Evolutionary conservation across 129 eudicot genomes (phyloP).

Genomic region (Gnaphalium uliginosum): DNA sequence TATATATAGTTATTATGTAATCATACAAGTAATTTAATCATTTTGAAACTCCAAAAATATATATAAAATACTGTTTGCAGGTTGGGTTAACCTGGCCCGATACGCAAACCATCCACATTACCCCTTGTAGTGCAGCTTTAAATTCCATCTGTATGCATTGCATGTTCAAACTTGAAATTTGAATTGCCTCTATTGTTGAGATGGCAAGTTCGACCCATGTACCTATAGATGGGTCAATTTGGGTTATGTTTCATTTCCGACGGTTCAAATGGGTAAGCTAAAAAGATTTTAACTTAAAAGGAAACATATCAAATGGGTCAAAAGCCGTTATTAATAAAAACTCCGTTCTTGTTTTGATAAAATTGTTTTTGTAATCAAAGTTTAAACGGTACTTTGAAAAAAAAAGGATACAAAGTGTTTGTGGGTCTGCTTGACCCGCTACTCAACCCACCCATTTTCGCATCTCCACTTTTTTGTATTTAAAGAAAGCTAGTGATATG

Average conservation of each 20-base stretch:
- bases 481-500: not conserved
- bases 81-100: not conserved
- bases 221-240: not conserved
- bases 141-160: not conserved
- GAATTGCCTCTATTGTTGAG: not conserved
- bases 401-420: not conserved
- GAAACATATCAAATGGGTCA: not conserved
- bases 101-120: not conserved
- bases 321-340: not conserved
- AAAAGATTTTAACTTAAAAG: not conserved
- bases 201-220: not conserved
- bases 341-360: not conserved
- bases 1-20: no score
- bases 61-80: not conserved
- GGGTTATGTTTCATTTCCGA: not conserved
- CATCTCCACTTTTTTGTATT: not conserved
- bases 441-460: not conserved
- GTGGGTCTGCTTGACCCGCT: not conserved
- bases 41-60: not conserved
- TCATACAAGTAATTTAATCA: no score
- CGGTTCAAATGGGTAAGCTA: conserved; percentile 2
- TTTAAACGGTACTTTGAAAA: not conserved
- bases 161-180: conserved; percentile 1
- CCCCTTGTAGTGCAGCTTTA: not conserved
- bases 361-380: not conserved